Conservation (phyloP, 768 basidiomycete species). For the Boletus barrowsii region DNA sequence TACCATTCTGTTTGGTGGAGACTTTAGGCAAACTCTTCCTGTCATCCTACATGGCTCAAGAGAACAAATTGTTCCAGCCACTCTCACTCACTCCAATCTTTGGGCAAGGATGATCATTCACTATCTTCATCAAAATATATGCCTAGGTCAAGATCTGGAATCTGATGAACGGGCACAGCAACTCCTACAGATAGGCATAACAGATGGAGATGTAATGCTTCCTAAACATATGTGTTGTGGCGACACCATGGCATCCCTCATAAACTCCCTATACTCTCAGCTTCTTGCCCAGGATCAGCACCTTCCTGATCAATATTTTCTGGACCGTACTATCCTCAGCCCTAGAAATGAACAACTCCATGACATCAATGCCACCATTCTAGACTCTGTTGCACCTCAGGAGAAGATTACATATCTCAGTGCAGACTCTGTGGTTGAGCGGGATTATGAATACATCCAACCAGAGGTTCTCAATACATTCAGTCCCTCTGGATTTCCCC, state of each 20-base stretch:
- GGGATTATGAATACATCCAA: too few relatives aligned
- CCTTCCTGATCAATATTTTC: neutral
- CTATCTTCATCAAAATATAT: constrained; percentile 41
- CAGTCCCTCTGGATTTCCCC: too few relatives aligned
- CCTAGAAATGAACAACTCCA: neutral
- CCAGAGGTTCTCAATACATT: too few relatives aligned
- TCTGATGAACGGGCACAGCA: constrained; percentile 35
- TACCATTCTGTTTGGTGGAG: neutral
- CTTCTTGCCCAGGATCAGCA: neutral
- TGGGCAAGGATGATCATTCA: constrained; percentile 37
- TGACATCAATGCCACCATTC: neutral
- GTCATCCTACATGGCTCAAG: constrained; percentile 33
- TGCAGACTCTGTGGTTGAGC: neutral
- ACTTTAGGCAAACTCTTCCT: neutral
- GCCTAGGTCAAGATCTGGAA: constrained; percentile 29
- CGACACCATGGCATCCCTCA: neutral
- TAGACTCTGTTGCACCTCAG: neutral
- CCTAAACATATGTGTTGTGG: neutral
- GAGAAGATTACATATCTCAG: neutral
- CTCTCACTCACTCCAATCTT: constrained; percentile 34
- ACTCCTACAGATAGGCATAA: constrained; percentile 19
- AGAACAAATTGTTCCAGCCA: constrained; percentile 38
- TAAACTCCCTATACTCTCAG: neutral
- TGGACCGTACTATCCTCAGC: neutral
- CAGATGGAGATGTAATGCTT: neutral